Evolutionary conservation across 371 early-diverging fungal genomes (phyloP).

Genomic region (Haplosporangium sp.): DNA sequence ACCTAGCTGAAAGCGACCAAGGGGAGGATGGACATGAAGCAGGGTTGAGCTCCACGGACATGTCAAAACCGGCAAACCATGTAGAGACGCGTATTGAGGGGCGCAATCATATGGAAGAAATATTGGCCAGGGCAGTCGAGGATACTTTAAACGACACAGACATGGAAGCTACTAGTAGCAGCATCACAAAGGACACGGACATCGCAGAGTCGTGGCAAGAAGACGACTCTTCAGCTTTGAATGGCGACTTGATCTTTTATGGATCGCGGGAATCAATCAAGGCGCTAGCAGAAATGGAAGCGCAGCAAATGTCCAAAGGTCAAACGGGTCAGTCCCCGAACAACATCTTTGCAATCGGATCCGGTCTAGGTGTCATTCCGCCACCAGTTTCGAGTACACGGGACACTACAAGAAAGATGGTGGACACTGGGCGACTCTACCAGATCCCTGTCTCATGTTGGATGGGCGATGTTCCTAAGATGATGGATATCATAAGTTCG

Average conservation of each 20-base stretch:
- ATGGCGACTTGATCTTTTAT: conserved; percentile 45
- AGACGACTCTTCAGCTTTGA: conserved; percentile 13
- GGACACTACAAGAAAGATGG: not conserved
- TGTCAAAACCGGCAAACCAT: not conserved
- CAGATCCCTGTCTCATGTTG: conserved; percentile 46
- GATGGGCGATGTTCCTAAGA: conserved; percentile 46
- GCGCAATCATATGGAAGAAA: no score
- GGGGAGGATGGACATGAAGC: conserved; percentile 7
- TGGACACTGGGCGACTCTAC: conserved; percentile 13
- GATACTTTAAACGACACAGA: no score
- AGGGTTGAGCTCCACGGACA: not conserved
- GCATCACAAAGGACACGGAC: not conserved
- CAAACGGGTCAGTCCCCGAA: conserved; percentile 1
- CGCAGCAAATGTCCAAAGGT: conserved; percentile 16
- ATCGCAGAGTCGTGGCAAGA: not conserved
- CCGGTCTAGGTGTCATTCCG: conserved; percentile 37
- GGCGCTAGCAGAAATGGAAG: conserved; percentile 50
- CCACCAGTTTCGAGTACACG: not conserved
- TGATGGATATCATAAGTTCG: conserved; percentile 26
- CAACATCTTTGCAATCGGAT: conserved; percentile 29
- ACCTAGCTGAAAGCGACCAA: conserved; percentile 21
- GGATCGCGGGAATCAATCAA: conserved; percentile 46
- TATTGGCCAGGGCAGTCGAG: no score
- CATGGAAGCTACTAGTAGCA: not conserved
- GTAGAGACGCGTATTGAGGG: not conserved